These are phyloP conservation scores for Clonostachys sp. DNA, from an alignment of 2,329 filamentous ascomycete species.

Conservation along the genomic window DNA sequence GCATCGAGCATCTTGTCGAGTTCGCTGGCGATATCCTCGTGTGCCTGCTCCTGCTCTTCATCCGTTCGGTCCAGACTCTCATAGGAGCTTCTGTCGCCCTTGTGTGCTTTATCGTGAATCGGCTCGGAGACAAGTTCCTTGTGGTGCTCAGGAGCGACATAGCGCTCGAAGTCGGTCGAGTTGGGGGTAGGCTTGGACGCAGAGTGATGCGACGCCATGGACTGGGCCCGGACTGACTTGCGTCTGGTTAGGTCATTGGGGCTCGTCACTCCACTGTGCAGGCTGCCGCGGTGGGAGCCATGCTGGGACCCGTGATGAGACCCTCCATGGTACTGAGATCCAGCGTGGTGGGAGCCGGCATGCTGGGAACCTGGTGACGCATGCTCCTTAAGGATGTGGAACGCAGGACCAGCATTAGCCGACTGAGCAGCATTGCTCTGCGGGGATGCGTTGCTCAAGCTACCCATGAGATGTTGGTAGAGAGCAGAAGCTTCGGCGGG, in stretches of 20 bases:
- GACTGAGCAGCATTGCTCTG: constrained; percentile 20
- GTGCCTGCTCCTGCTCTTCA: constrained; percentile 38
- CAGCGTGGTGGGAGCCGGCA: constrained; percentile 22
- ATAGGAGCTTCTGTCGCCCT: constrained; percentile 51
- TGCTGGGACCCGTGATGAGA: constrained; percentile 26
- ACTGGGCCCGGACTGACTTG: constrained; percentile 26
- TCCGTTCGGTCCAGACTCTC: constrained; percentile 58
- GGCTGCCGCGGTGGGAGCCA: constrained; percentile 18
- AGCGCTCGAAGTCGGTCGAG: constrained; percentile 19
- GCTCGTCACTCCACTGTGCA: constrained; percentile 36
- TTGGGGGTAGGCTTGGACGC: constrained; percentile 16
- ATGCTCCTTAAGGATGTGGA: constrained; percentile 45
- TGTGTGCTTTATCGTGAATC: constrained; percentile 57
- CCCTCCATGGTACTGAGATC: background rate
- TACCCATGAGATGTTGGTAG: constrained; percentile 31
- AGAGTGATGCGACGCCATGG: constrained; percentile 15
- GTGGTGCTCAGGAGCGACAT: constrained; percentile 45
- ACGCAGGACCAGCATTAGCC: constrained; percentile 22
- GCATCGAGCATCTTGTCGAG: constrained; percentile 43
- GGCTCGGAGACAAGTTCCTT: constrained; percentile 70
- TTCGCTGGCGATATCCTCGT: constrained; percentile 41
- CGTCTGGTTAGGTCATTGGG: constrained; percentile 36
- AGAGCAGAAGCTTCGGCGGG: constrained; percentile 25
- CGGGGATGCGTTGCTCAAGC: constrained; percentile 30
- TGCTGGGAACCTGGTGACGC: constrained; percentile 18